phyloP scores from a whole-genome alignment of 2,329 filamentous ascomycete species.

The Talaromyces islandicus region DNA sequence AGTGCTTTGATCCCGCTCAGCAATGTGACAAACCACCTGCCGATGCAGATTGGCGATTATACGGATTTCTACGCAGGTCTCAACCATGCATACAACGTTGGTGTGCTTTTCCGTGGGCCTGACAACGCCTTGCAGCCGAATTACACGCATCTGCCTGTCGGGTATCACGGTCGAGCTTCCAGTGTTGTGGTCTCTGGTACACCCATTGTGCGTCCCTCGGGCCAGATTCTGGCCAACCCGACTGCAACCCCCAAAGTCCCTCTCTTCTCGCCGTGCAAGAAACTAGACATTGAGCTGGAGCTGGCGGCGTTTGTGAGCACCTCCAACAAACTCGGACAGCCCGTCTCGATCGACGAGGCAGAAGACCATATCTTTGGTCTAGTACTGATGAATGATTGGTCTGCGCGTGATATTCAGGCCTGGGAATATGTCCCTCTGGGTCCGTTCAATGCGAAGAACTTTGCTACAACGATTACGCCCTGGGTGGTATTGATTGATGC shows the following conservation, averaged over 20 bases:
- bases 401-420: constrained; percentile 71
- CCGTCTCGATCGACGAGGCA: constrained; percentile 58
- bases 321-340: constrained; percentile 58
- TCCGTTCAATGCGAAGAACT: constrained; percentile 80
- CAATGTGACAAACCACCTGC: constrained; percentile 61
- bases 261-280: constrained; percentile 56
- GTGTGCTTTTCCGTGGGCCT: constrained; percentile 65
- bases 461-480: constrained; percentile 68
- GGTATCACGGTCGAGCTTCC: constrained; percentile 73
- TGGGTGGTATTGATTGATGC: constrained; percentile 77
- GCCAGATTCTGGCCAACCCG: constrained; percentile 66
- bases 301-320: constrained; percentile 68
- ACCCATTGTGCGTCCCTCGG: constrained; percentile 64
- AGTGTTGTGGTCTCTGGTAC: constrained; percentile 71
- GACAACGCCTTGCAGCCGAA: constrained; percentile 72
- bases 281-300: constrained; percentile 75
- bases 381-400: constrained; percentile 84
- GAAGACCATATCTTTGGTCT: constrained; percentile 70
- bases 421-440: constrained; percentile 83
- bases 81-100: constrained; percentile 71
- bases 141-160: constrained; percentile 74
- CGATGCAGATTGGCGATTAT: constrained; percentile 75
- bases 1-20: constrained; percentile 54
- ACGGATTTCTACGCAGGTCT: constrained; percentile 79
- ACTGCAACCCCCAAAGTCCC: constrained; percentile 57